phyloP scores from a whole-genome alignment of 805 yeast genomes.

The Danielia oregonensis region DNA sequence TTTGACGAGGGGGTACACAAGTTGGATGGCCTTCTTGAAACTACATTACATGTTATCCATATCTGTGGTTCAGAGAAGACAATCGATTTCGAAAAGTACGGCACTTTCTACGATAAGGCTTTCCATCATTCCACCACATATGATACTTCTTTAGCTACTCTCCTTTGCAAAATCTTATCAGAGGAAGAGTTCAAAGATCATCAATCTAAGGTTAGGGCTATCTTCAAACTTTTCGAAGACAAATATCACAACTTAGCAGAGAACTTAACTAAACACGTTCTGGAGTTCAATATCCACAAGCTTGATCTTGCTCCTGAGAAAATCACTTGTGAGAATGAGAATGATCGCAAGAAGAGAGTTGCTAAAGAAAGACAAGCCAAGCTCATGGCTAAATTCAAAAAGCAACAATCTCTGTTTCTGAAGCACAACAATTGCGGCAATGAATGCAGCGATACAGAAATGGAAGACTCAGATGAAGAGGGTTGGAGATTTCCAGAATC shows the following conservation, averaged over 20 bases:
- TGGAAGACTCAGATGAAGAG: constrained; percentile 34
- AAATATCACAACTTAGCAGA: constrained; percentile 21
- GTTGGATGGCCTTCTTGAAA: constrained; percentile 54
- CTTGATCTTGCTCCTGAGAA: constrained; percentile 16
- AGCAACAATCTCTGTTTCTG: constrained; percentile 75
- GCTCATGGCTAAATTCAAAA: constrained; percentile 72
- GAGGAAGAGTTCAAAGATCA: constrained; percentile 38
- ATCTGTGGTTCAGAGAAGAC: constrained; percentile 39
- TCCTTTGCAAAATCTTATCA: constrained; percentile 35
- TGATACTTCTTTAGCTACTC: constrained; percentile 35
- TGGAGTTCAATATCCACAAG: constrained; percentile 21
- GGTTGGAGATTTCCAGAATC: constrained; percentile 70
- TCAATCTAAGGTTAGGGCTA: constrained; percentile 56
- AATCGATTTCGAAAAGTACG: constrained; percentile 26
- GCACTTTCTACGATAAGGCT: constrained; percentile 28
- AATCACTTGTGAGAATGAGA: constrained; percentile 29
- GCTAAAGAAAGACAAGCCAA: constrained; percentile 71
- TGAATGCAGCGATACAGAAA: constrained; percentile 40
- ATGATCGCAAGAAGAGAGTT: constrained; percentile 57
- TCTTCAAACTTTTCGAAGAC: constrained; percentile 35
- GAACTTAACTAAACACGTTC: constrained; percentile 17
- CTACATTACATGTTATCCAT: constrained; percentile 66
- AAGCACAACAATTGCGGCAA: constrained; percentile 40
- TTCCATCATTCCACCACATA: constrained; percentile 28
- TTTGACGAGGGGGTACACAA: constrained; percentile 33